These are phyloP conservation scores for Microsporum ferrugineum DNA, from an alignment of 2,329 filamentous ascomycete genomes.

Conservation along the genomic window DNA sequence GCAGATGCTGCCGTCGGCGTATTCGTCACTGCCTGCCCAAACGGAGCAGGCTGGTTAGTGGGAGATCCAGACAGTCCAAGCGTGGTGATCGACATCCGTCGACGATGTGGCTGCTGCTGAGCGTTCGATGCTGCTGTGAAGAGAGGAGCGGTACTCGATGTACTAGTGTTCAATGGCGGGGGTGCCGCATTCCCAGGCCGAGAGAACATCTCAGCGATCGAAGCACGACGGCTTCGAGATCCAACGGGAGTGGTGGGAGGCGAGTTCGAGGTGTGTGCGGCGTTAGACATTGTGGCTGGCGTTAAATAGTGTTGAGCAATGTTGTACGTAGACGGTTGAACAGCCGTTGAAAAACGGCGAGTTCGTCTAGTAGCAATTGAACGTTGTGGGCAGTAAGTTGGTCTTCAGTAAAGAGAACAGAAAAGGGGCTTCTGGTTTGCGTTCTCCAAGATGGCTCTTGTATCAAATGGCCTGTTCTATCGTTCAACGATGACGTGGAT, in stretches of 20 bases:
- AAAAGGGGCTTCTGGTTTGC: neutral
- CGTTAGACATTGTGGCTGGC: neutral
- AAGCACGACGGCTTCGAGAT: conserved; percentile 35
- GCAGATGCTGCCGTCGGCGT: conserved; percentile 28
- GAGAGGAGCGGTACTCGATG: conserved; percentile 29
- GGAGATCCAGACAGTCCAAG: conserved; percentile 64
- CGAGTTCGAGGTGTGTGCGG: neutral
- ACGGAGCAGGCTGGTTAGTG: conserved; percentile 41
- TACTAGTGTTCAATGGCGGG: conserved; percentile 43
- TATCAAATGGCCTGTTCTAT: neutral
- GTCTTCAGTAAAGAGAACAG: neutral
- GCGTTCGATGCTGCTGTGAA: conserved; percentile 34
- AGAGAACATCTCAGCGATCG: conserved; percentile 34
- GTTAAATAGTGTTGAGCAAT: neutral
- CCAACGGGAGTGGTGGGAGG: conserved; percentile 28
- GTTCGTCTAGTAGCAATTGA: neutral
- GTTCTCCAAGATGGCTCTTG: neutral
- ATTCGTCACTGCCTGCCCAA: conserved; percentile 23
- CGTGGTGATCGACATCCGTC: conserved; percentile 62
- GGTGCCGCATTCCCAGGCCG: conserved; percentile 18
- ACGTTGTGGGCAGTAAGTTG: neutral
- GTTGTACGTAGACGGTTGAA: neutral
- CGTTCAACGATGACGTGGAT: conserved; percentile 3
- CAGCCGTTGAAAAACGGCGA: neutral
- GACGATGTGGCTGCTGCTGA: conserved; percentile 33